These are phyloP conservation scores for Hanseniaspora occidentalis DNA, from an alignment of 805 yeast species.

Conservation along the genomic window DNA sequence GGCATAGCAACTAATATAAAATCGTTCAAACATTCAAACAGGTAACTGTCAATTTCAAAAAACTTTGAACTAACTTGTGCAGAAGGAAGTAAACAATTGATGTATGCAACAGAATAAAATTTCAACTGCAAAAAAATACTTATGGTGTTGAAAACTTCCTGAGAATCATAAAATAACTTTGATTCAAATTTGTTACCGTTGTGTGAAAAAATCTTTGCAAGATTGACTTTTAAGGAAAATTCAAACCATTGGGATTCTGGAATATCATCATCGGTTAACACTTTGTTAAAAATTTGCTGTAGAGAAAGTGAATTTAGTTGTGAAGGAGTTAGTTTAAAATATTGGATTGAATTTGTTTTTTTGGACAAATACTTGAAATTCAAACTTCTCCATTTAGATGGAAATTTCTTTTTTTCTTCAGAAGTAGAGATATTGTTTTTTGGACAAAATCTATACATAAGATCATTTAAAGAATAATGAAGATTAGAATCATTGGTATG, in stretches of 20 bases:
- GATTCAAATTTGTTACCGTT: neutral
- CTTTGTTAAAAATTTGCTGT: constrained; percentile 55
- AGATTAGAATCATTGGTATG: constrained; percentile 25
- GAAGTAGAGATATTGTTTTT: neutral
- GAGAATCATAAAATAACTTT: constrained; percentile 43
- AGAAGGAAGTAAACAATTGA: constrained; percentile 43
- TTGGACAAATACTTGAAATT: constrained; percentile 41
- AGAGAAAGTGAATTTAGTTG: constrained; percentile 40
- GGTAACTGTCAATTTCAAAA: constrained; percentile 60
- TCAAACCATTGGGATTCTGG: constrained; percentile 57
- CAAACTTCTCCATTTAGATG: constrained; percentile 43
- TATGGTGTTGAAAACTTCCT: constrained; percentile 43
- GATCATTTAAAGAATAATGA: constrained; percentile 35
- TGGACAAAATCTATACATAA: constrained; percentile 19
- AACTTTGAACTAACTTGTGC: constrained; percentile 50
- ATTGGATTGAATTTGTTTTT: constrained; percentile 2
- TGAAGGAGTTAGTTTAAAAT: constrained; percentile 1
- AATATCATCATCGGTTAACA: constrained; percentile 26
- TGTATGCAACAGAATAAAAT: constrained; percentile 53
- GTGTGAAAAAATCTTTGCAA: constrained; percentile 35
- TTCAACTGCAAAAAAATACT: constrained; percentile 49
- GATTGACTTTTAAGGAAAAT: constrained; percentile 46
- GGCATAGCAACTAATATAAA: constrained; percentile 42
- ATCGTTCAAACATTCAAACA: constrained; percentile 57
- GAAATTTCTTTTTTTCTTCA: constrained; percentile 30